Conservation (phyloP, 202 grass and related monocot genomes). For the Panicum virgatum region DNA sequence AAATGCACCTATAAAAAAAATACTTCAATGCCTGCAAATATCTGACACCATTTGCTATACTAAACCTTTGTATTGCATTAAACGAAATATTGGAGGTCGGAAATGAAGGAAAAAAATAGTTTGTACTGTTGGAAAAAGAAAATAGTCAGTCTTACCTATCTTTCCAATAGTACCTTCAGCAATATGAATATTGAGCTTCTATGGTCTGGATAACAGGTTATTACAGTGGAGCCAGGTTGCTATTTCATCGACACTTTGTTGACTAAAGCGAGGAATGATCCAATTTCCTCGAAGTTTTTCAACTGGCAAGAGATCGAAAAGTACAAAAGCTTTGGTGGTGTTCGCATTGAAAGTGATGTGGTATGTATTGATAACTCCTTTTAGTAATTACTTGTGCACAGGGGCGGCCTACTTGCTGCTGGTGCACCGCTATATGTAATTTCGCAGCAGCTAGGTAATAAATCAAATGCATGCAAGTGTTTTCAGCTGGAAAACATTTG, state of each 20-base stretch:
- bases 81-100: background rate
- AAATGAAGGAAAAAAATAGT: slow-evolving; percentile 13
- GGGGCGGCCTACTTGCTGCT: too few species aligned
- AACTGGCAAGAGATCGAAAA: slow-evolving; percentile 71
- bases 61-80: background rate
- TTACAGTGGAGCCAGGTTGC: slow-evolving; percentile 94
- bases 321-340: slow-evolving; percentile 78
- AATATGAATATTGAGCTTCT: slow-evolving; percentile 34
- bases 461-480: too few species aligned
- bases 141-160: background rate
- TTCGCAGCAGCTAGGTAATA: too few species aligned
- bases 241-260: slow-evolving; percentile 91
- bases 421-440: too few species aligned
- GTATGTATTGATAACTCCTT: slow-evolving; percentile 53
- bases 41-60: background rate
- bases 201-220: slow-evolving; percentile 69
- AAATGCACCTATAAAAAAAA: slow-evolving; percentile 1
- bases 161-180: background rate
- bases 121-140: slow-evolving; percentile 8
- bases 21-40: slow-evolving; percentile 5
- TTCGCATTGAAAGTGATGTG: slow-evolving; percentile 96
- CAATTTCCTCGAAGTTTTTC: slow-evolving; percentile 70
- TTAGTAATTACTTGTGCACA: too few species aligned
- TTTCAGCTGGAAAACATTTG: too few species aligned
- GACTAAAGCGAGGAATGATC: slow-evolving; percentile 55